phyloP scores from a whole-genome alignment of 2,329 filamentous ascomycete genomes.

The Trichophaea hybrida region DNA sequence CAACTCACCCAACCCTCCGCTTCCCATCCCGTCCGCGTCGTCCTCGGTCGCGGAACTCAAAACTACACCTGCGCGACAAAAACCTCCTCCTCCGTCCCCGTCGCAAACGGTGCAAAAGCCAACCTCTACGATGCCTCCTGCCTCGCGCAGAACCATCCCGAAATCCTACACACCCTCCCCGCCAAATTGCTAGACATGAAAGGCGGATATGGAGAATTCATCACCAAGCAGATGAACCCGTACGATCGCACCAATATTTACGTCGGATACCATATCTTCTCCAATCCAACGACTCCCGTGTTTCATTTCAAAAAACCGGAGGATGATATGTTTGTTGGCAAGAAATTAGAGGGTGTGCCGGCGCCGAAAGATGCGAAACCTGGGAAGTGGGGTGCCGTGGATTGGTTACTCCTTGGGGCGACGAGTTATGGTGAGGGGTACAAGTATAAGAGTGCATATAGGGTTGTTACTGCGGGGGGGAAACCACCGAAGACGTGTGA shows the following conservation, averaged over 20 bases:
- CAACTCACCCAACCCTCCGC: constrained; percentile 9
- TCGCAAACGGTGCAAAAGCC: constrained; percentile 58
- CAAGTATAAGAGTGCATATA: constrained; percentile 58
- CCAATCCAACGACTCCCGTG: constrained; percentile 57
- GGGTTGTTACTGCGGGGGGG: constrained; percentile 72
- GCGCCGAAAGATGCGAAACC: constrained; percentile 47
- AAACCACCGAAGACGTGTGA: constrained; percentile 58
- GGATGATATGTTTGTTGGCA: constrained; percentile 13
- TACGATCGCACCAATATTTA: constrained; percentile 1
- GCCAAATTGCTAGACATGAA: constrained; percentile 43
- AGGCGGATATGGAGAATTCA: constrained; percentile 40
- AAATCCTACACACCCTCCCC: constrained; percentile 46
- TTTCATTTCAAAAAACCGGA: constrained; percentile 50
- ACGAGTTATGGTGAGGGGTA: constrained; percentile 40
- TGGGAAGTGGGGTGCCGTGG: constrained; percentile 51
- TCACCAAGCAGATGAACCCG: constrained; percentile 39
- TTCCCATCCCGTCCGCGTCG: constrained; percentile 37
- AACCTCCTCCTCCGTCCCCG: constrained; percentile 47
- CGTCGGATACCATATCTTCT: constrained; percentile 68
- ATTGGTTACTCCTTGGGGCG: constrained; percentile 59
- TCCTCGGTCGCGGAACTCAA: constrained; percentile 74
- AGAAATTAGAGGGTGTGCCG: constrained; percentile 22
- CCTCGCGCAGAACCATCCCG: constrained; percentile 49
- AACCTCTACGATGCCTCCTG: constrained; percentile 81
- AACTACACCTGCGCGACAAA: constrained; percentile 72